Evolutionary conservation across 768 basidiomycete genomes (phyloP), one percentile per base, ranked within the genome.

Genomic region (Amanita pseudoporphyria): DNA sequence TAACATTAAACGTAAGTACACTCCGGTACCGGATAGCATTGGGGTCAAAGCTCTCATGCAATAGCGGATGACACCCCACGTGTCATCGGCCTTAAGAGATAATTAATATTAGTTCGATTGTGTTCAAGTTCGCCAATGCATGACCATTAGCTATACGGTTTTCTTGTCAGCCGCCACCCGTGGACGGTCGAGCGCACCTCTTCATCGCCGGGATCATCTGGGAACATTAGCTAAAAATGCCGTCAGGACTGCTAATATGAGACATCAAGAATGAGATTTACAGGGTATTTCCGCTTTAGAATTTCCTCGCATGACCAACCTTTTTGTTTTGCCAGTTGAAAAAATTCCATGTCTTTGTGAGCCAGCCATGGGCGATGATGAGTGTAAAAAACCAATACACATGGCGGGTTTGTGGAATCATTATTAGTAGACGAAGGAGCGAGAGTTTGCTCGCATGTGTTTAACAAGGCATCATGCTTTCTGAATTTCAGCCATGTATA

Each of bases 351-450:
- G 58, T 96, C 93, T 10, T 82, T 77, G 49, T 86, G 71, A 1
- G 88, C 88, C 6, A 91, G 73, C 52, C 85, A 84, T 0, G 93
- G 93, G 0, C 87, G 76, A 56, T 96, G 92, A 53, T 94, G 91
- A 0, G 85, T 84, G 62, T 87, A 93, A 64, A 96, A 95, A 1
- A 92, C 87, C 1, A 94, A 77, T 0, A 91, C 61, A 12, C 53
- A 57, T 1, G 65, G 64, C 9, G 52, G 53, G 6, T 59, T 55
- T 50, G 42, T 31, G 5, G 40, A 22, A 5, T 51, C 35, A 4
- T 24, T 22, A 46, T 45, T 13, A 12, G n/a, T 26, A 54, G 30
- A 7, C 12, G 47, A 13, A 0, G 47, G 36, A 9, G 60, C 58
- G 7, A 76, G 57, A 54, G 64, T 70, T 14, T 62, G 59, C 50